Conservation (phyloP, 495 filamentous ascomycete species). For the Xylaria longipes region DNA sequence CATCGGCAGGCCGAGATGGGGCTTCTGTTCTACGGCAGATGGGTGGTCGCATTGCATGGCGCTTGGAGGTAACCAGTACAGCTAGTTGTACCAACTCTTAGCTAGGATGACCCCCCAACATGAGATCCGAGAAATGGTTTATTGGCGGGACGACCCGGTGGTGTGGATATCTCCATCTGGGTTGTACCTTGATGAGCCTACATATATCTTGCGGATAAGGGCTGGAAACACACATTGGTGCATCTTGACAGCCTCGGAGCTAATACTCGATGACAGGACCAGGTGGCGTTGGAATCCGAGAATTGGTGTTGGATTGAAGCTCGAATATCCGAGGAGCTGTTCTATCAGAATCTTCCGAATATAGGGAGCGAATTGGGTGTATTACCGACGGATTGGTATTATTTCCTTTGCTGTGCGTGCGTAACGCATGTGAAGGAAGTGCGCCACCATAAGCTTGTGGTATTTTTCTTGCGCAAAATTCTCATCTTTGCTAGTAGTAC, state of each 20-base stretch:
- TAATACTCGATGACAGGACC: neutral
- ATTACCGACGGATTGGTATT: neutral
- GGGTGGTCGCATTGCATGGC: conserved; percentile 25
- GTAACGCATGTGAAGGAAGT: neutral
- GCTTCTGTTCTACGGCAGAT: neutral
- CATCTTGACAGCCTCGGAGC: neutral
- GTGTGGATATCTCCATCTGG: conserved; percentile 27
- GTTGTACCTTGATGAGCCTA: conserved; percentile 19
- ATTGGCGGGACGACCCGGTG: conserved; percentile 30
- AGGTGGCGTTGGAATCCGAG: neutral
- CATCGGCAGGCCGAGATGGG: conserved; percentile 8
- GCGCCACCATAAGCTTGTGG: conserved; percentile 3
- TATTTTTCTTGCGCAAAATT: neutral
- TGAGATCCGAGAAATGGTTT: conserved; percentile 27
- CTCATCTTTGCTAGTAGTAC: neutral
- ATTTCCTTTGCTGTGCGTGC: neutral
- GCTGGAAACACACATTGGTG: neutral
- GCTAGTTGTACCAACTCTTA: conserved; percentile 12
- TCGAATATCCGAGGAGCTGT: neutral
- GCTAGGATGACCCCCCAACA: conserved; percentile 17
- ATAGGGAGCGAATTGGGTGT: neutral
- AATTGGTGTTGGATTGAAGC: neutral
- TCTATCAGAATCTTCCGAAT: neutral
- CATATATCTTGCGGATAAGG: neutral
- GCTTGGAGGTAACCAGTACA: conserved; percentile 15